phyloP scores from a whole-genome alignment of 2,329 filamentous ascomycete species.

The Diaporthe citrichinensis region DNA sequence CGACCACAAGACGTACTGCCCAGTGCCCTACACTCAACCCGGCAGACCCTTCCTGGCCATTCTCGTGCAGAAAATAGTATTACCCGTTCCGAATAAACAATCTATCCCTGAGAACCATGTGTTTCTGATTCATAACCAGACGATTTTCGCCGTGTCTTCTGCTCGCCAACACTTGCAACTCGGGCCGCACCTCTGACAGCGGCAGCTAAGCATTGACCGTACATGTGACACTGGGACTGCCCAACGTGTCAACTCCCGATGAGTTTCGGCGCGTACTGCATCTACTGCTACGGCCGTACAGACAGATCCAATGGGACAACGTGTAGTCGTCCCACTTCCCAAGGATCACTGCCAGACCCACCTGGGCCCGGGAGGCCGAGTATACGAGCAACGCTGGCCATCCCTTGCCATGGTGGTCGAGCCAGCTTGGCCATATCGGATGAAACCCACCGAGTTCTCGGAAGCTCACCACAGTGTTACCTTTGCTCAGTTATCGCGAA shows the following conservation, averaged over 20 bases:
- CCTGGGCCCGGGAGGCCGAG: neutral
- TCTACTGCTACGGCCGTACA: neutral
- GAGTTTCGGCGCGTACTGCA: neutral
- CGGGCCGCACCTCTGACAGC: constrained; percentile 19
- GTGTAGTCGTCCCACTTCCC: neutral
- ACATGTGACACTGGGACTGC: neutral
- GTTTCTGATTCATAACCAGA: neutral
- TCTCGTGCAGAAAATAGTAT: neutral
- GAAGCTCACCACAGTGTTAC: neutral
- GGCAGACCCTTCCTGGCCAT: neutral
- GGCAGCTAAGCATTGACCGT: neutral
- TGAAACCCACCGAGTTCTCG: no score
- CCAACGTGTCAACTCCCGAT: neutral
- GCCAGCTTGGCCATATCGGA: neutral
- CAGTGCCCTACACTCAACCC: neutral
- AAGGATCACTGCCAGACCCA: neutral
- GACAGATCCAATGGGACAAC: neutral
- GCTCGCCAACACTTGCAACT: neutral
- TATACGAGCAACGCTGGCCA: no score
- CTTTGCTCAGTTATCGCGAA: neutral
- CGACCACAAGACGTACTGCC: neutral
- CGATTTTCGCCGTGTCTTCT: neutral
- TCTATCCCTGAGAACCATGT: neutral
- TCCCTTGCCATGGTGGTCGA: neutral
- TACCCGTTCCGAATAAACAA: neutral